Evolutionary conservation across 441 rosid genomes (phyloP), one percentile per base, ranked within the genome.

Genomic region (Erodium trifolium): DNA sequence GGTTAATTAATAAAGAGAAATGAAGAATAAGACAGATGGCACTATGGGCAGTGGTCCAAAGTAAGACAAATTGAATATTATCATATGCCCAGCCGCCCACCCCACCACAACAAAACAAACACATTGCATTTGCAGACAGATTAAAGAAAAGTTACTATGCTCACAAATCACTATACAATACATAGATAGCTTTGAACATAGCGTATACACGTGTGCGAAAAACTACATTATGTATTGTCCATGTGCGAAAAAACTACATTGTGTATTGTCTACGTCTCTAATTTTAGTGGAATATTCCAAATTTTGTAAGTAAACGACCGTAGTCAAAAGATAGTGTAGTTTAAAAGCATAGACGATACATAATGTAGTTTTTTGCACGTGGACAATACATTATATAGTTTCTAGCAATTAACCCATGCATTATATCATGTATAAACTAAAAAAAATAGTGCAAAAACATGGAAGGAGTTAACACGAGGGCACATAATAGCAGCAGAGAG

Each of bases 11-110:
- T 53, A 53, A 53, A 37, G 9, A 37, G 8, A 37, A 53, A 53
- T 16, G 60, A 53, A 16, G 8, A 53, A 53, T 53, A 53, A 16
- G 19, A 53, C 60, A 53, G 60, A 53, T 53, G 60, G 60, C 60
- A 53, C 60, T n/a, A 53, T 53, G 6, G 19, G 60, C 7, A n/a
- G 60, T 53, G 60, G 60, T 53, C 60, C 60, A 53, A 53, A 53
- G 60, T 53, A 53, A 53, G 60, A 53, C 60, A 53, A 53, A 53
- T 53, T 53, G 19, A 53, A 53, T 53, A 53, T 53, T 53, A 37
- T 7, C 41, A 37, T 34, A 34, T 4, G 41, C 34, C 41, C 41
- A 37, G 41, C 41, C 41, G 41, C 41, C 41, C 41, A 37, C 41
- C 9, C 41, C 41, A 37, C 41, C 41, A 41, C 12, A 8, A 41